Base-by-base conservation (phyloP, 345 rosid species). In the Linum lewisii region DNA sequence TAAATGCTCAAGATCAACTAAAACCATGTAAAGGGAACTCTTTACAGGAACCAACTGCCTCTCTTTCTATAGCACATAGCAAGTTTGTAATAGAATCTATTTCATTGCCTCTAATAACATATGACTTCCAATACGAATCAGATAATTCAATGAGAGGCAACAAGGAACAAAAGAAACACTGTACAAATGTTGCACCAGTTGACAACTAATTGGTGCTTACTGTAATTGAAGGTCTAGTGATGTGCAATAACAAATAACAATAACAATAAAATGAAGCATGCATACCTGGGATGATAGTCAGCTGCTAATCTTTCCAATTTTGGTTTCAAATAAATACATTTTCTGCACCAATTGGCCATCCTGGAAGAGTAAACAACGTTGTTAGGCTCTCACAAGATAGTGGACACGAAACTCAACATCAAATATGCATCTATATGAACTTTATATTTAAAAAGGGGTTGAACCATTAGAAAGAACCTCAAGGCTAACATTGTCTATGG, bases 331-430 rank as follows among this genome's bases (percentile, higher is more conserved):
- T 84, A 89, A 45, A 86, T 81, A 66, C 96, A 88, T 75, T 92
- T 92, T 68, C 98, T 86, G 78, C 98, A 92, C 96, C 96, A 92
- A 75, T 73, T 80, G 58, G 96, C 98, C 87, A 83, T 84, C 98
- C 96, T 88, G 77, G 79, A 81, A 55, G 63, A 61, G 66, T 73
- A 73, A n/a, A 49, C 21, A 62, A 59, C 60, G 49, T 34, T 58
- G n/a, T 29, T 19, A 25, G 64, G 65, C 67, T 68, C 66, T 63
- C 58, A 34, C 47, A 63, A 19, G 53, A 29, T 0, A 37, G 22
- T 3, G 19, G 14, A 54, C 18, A 32, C 14, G 6, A 22, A 52
- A 44, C 10, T 21, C 45, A 38, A 38, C 45, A 38, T 38, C 45
- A 26, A 26, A 26, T 26, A 26, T 26, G 32, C 32, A 26, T 26